phyloP scores from a whole-genome alignment of 2,329 filamentous ascomycete species.

The Plenodomus biglobosus region DNA sequence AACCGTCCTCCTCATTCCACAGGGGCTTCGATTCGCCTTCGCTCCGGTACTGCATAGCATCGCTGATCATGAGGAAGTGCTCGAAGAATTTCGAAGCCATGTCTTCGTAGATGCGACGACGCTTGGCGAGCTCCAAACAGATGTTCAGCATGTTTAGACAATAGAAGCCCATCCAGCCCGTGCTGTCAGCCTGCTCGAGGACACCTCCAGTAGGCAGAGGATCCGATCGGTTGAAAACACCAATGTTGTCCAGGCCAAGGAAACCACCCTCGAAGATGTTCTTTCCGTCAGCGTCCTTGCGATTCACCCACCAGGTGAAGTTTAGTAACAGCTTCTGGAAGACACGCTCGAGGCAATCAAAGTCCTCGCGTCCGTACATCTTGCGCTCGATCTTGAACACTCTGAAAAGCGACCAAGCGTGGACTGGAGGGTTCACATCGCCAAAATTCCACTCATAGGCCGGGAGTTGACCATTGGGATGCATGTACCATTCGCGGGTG shows the following conservation, averaged over 20 bases:
- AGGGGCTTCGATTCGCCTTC: constrained; percentile 75
- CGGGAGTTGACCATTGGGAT: constrained; percentile 92
- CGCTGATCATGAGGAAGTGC: constrained; percentile 96
- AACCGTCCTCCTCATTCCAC: constrained; percentile 95
- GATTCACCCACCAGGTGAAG: constrained; percentile 99
- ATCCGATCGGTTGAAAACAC: constrained; percentile 94
- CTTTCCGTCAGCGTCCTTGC: constrained; percentile 91
- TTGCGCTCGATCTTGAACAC: constrained; percentile 99
- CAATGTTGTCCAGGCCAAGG: constrained; percentile 94
- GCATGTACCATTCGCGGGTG: constrained; percentile 98
- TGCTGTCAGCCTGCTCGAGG: constrained; percentile 94
- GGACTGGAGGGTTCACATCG: constrained; percentile 94
- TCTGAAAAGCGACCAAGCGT: constrained; percentile 93
- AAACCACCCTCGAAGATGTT: constrained; percentile 98
- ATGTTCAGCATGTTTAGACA: constrained; percentile 97
- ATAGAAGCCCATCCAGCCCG: constrained; percentile 99
- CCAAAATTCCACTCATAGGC: constrained; percentile 98
- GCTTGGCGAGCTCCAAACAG: constrained; percentile 89
- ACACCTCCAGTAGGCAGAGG: constrained; percentile 90
- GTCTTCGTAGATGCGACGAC: constrained; percentile 92
- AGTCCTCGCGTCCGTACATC: constrained; percentile 89
- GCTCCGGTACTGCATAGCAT: constrained; percentile 81
- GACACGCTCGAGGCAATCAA: constrained; percentile 93
- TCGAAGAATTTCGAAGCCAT: constrained; percentile 98
- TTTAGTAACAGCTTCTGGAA: constrained; percentile 96